Evolutionary conservation across 352 stramenopile genomes (phyloP), one percentile per base, ranked within the genome.

Genomic region (Phytophthora sp.): DNA sequence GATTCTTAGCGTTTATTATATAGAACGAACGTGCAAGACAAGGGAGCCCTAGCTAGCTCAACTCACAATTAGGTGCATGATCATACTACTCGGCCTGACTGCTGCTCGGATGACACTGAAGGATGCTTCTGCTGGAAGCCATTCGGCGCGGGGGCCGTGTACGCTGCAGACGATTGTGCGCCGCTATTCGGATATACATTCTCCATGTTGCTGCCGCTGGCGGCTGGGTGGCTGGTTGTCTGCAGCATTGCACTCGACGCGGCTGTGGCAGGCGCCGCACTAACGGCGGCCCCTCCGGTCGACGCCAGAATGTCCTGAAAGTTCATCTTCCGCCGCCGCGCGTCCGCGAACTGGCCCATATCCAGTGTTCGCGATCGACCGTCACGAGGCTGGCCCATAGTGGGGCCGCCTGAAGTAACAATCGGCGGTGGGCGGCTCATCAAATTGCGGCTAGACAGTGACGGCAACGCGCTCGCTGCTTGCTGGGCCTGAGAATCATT

Each of bases 281-380:
- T 53, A 51, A 34, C 45, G 13, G 37, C 49, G 3, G 50, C 39
- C n/a, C 44, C 62, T 5, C 63, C 57, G 18, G 73, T 77, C 21
- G 84, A 92, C 48, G 84, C 85, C 45, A 96, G 55, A 56, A 96
- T 92, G 55, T 96, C 87, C 54, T 94, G 85, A 28, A 96, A 96
- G 43, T 89, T 96, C 87, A 96, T 96, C 44, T 92, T 92, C 54
- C 83, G 75, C 17, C 87, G 79, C 11, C 87, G 74, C 23, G 85
- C 83, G 27, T 94, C 83, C 0, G 85, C 66, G 46, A 96, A 96
- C 43, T 83, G 76, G 10, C 84, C 86, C 82, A 96, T 92, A 49
- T 96, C 87, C 18, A 96, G 67, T 17, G 87, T 96, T 45, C 91
- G 85, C 39, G 87, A 96, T 32, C 87, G 82, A 24, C 77, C 76